Evolutionary conservation across 2,329 filamentous ascomycete genomes (phyloP), one percentile per base, ranked within the genome.

Genomic region (Pseudohalonectria lignicola): DNA sequence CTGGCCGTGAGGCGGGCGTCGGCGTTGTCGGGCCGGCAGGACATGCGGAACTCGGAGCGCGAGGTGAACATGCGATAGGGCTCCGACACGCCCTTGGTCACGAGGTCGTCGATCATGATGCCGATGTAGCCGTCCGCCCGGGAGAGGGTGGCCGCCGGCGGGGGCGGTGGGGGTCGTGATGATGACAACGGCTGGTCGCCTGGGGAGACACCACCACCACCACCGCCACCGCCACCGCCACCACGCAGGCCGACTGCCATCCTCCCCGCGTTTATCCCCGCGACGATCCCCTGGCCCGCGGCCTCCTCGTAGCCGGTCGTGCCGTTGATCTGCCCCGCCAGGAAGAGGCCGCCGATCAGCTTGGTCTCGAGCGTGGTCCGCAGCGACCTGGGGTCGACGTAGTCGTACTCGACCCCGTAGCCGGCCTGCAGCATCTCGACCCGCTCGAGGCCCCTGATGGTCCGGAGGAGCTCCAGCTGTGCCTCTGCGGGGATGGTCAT

Each of bases 41-140:
- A 86, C 73, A 98, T 88, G 44, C 92, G 84, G 60, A 93, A 98
- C 63, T 98, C 92, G 62, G 84, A 94, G 45, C 92, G 79, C 5
- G 85, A 84, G 2, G 92, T 98, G 64, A 98, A 98, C 88, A 98
- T 96, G 47, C 92, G 79, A 61, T 98, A 98, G 1, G 92, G 92
- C 55, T 98, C 92, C 3, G 84, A 88, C 21, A 98, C 92, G 34
- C 92, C 92, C 61, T 95, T 96, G 17, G 90, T 96, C 53, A 94
- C 80, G 28, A 98, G 76, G 56, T 98, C 92, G 59, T 98, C 92
- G 51, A 98, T 88, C 87, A 98, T 94, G 62, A 98, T 83, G 47
- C 92, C 92, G 52, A 98, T 96, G 58, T 95, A 98, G 11, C 86
- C 87, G 57, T 98, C 90, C 2, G 83, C 80, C 45, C 92, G 74